These are phyloP conservation scores for Xylaria longipes DNA, from an alignment of 495 filamentous ascomycete genomes.

Conservation along the genomic window DNA sequence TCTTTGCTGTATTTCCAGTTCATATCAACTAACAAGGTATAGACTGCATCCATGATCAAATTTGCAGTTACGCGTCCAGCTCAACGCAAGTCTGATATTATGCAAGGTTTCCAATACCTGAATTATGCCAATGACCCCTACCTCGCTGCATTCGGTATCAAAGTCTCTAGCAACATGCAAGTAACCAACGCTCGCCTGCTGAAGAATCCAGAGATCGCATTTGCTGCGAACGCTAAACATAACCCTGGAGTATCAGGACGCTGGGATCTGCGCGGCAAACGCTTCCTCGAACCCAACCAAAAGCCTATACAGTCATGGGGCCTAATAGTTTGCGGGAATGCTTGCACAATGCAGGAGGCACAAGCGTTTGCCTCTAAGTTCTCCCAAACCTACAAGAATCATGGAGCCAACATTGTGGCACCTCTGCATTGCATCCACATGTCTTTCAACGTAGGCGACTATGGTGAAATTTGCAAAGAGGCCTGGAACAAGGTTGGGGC, in stretches of 20 bases:
- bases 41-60: slow-evolving; percentile 84
- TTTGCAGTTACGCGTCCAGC: slow-evolving; percentile 73
- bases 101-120: slow-evolving; percentile 68
- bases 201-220: slow-evolving; percentile 70
- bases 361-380: slow-evolving; percentile 66
- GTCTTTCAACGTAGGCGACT: slow-evolving; percentile 25
- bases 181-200: slow-evolving; percentile 73
- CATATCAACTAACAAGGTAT: slow-evolving; percentile 29
- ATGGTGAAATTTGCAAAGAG: slow-evolving; percentile 33
- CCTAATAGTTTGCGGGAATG: slow-evolving; percentile 49
- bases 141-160: slow-evolving; percentile 70
- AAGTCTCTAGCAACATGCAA: slow-evolving; percentile 66
- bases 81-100: slow-evolving; percentile 66
- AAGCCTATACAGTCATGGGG: slow-evolving; percentile 72
- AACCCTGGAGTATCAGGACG: slow-evolving; percentile 69
- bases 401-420: slow-evolving; percentile 68
- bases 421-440: slow-evolving; percentile 3
- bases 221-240: slow-evolving; percentile 54
- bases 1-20: not conserved
- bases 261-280: slow-evolving; percentile 85
- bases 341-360: slow-evolving; percentile 48
- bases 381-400: slow-evolving; percentile 64
- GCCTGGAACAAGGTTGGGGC: slow-evolving; percentile 30
- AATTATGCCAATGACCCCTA: slow-evolving; percentile 72
- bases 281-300: slow-evolving; percentile 69